Conservation (phyloP, 2,329 filamentous ascomycete species). For the Colletotrichum siamense region DNA sequence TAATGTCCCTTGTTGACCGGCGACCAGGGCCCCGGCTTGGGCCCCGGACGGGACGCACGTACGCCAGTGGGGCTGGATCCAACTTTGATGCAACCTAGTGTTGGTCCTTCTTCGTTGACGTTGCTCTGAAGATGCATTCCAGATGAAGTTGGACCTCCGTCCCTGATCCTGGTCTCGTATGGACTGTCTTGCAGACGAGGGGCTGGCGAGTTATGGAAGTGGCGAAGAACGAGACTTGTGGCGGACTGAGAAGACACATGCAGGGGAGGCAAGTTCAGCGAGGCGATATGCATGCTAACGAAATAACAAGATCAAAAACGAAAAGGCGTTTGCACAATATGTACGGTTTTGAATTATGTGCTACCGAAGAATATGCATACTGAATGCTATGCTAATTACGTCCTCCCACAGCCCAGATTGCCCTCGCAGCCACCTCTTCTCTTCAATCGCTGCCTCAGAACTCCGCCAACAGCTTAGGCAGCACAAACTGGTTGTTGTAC, state of each 20-base stretch:
- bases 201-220: neutral
- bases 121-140: neutral
- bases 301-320: neutral
- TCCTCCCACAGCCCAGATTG: neutral
- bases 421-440: neutral
- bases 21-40: neutral
- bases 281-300: neutral
- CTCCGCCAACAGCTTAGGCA: slow-evolving; percentile 30
- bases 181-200: neutral
- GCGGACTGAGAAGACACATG: neutral
- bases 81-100: neutral
- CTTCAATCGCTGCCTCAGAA: neutral
- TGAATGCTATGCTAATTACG: neutral
- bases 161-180: neutral
- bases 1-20: neutral
- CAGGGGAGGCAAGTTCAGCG: neutral
- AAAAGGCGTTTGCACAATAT: neutral
- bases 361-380: neutral
- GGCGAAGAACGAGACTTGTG: neutral
- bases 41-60: neutral
- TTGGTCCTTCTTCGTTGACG: neutral
- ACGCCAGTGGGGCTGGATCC: neutral
- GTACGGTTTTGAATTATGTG: neutral
- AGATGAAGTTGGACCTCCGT: neutral
- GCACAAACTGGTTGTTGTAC: slow-evolving; percentile 31